Evolutionary conservation across 2,329 filamentous ascomycete species (phyloP), one percentile per base, ranked within the genome.

Genomic region (Stromatinia cepivora): DNA sequence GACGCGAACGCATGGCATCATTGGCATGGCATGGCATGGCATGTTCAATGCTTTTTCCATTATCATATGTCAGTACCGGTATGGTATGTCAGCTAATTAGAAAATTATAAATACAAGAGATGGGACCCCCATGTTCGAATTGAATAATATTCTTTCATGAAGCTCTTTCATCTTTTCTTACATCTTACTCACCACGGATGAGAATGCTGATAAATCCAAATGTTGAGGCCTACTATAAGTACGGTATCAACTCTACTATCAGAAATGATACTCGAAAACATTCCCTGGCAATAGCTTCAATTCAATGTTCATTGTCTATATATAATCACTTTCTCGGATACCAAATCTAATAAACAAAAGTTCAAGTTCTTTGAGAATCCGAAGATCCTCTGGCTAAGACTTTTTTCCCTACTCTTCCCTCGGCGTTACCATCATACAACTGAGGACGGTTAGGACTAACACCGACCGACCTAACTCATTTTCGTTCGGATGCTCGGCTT

Each of bases 201-300:
- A 57, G 54, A 57, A 58, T 58, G 54, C 54, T 58, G 53, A 57
- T 42, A 42, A 42, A 42, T 42, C 11, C 39, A 42, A 42, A 42
- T 42, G 39, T n/a, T 25, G 48, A n/a, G 48, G 20, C 13, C 39
- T 42, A 17, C 39, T 42, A 17, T 52, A 48, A 17, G 20, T 17
- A 48, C 20, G 15, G 46, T 8, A 48, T n/a, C 22, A 9, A 48
- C 7, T 48, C 46, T 48, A n/a, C 3, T 10, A n/a, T n/a, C 46
- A 10, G 46, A 48, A n/a, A 48, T 48, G 45, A 48, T 48, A 8
- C 2, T 48, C 17, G 10, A 22, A 22, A 46, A 17, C 17, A 17
- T 22, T 46, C 45, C 45, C 15, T n/a, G 20, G n/a, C 7, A 36
- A 13, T 15, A 15, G 34, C 28, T 56, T 56, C 53, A 36, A 56